Conservation (phyloP, 108 stramenopile genomes). For the Fragilariopsis cylindrus region DNA sequence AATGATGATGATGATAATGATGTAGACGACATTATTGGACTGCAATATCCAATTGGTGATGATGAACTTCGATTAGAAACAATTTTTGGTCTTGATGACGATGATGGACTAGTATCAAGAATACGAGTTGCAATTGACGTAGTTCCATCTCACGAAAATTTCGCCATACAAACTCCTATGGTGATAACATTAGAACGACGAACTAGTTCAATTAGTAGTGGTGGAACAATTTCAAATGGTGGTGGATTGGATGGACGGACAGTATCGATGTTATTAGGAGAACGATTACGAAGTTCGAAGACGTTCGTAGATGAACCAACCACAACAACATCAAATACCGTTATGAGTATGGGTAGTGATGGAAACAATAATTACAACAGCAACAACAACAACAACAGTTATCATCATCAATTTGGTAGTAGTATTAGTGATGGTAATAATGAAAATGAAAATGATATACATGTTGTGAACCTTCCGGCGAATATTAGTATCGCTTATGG, state of each 20-base stretch:
- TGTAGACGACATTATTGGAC: slow-evolving; percentile 16
- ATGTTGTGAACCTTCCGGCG: slow-evolving; percentile 25
- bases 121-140: slow-evolving; percentile 41
- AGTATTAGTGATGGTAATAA: background rate
- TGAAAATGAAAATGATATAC: slow-evolving; percentile 1
- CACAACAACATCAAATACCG: too few relatives aligned
- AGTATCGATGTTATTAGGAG: slow-evolving; percentile 60
- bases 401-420: background rate
- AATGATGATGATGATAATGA: background rate
- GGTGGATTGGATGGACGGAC: slow-evolving; percentile 80
- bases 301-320: slow-evolving; percentile 33
- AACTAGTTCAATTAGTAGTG: slow-evolving; percentile 23
- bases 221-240: slow-evolving; percentile 50
- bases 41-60: slow-evolving; percentile 29
- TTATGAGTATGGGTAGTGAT: background rate
- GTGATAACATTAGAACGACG: slow-evolving; percentile 41
- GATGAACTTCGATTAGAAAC: slow-evolving; percentile 37
- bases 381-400: background rate
- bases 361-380: background rate
- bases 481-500: slow-evolving; percentile 29
- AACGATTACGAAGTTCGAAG: slow-evolving; percentile 22
- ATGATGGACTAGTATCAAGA: slow-evolving; percentile 21
- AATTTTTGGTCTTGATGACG: slow-evolving; percentile 32
- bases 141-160: slow-evolving; percentile 11
- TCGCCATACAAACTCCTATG: slow-evolving; percentile 33